These are phyloP conservation scores for Coprinellus micaceus DNA, from an alignment of 768 basidiomycete species.

Conservation along the genomic window DNA sequence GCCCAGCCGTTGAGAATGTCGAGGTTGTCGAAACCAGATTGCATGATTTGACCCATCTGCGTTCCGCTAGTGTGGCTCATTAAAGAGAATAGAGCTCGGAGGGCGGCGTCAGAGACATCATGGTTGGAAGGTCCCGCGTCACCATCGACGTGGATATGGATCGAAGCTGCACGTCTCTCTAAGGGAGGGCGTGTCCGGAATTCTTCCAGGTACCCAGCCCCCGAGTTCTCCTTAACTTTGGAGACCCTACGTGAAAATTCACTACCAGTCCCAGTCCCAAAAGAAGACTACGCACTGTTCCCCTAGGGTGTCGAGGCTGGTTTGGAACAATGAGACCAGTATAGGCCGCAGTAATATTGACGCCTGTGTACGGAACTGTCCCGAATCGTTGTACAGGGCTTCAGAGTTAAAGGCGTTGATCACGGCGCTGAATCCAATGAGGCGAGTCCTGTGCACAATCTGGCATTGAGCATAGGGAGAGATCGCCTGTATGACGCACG, in stretches of 20 bases:
- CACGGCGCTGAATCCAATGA: constrained; percentile 83
- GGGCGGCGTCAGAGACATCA: constrained; percentile 72
- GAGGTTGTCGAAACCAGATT: constrained; percentile 67
- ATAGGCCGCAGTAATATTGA: constrained; percentile 69
- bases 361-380: constrained; percentile 71
- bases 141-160: constrained; percentile 85
- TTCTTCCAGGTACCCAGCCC: constrained; percentile 78
- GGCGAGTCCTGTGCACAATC: constrained; percentile 55
- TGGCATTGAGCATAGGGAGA: constrained; percentile 4
- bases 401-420: constrained; percentile 81
- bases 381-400: constrained; percentile 68
- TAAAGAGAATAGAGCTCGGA: constrained; percentile 69
- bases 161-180: constrained; percentile 83
- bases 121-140: constrained; percentile 73
- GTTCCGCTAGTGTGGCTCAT: constrained; percentile 71
- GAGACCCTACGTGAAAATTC: constrained; percentile 41
- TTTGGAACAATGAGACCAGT: constrained; percentile 61
- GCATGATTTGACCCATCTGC: constrained; percentile 71
- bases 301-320: constrained; percentile 55
- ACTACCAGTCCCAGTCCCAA: background rate
- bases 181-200: constrained; percentile 76
- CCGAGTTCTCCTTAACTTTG: constrained; percentile 63
- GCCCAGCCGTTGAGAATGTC: constrained; percentile 62
- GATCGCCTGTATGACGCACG: constrained; percentile 6
- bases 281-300: constrained; percentile 54